These are phyloP conservation scores for Rhizoclosmatium sp. DNA, from an alignment of 192 early-diverging fungal species.

Conservation along the genomic window DNA sequence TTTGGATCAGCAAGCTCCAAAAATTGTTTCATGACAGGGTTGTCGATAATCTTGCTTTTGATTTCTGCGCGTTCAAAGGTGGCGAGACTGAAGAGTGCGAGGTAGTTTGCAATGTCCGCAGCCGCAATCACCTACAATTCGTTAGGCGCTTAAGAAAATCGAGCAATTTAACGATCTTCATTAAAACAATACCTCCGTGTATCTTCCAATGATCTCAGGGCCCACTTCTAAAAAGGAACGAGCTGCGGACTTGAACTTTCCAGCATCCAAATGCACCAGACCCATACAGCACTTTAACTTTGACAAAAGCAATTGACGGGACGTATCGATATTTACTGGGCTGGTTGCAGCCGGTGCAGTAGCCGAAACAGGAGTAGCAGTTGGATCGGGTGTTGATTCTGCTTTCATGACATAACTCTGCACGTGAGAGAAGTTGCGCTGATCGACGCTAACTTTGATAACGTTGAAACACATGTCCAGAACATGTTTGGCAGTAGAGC, in stretches of 20 bases:
- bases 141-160: not conserved
- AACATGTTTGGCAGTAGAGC: constrained; percentile 75
- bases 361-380: not conserved
- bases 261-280: constrained; percentile 65
- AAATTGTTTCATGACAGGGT: constrained; percentile 74
- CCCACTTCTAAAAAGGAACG: constrained; percentile 64
- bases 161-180: constrained; percentile 42
- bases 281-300: constrained; percentile 73
- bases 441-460: constrained; percentile 75
- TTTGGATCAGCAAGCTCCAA: constrained; percentile 83
- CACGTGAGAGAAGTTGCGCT: constrained; percentile 74
- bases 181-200: constrained; percentile 21
- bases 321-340: not conserved
- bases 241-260: constrained; percentile 71
- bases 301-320: constrained; percentile 58
- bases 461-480: constrained; percentile 84
- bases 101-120: constrained; percentile 86
- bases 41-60: constrained; percentile 75
- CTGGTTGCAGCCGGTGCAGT: not conserved
- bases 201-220: constrained; percentile 16
- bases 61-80: constrained; percentile 78
- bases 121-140: constrained; percentile 60
- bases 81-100: constrained; percentile 79
- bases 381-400: constrained; percentile 66
- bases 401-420: constrained; percentile 76